Base-by-base conservation (phyloP, 192 early-diverging fungal species). In the Umbelopsis sp. region DNA sequence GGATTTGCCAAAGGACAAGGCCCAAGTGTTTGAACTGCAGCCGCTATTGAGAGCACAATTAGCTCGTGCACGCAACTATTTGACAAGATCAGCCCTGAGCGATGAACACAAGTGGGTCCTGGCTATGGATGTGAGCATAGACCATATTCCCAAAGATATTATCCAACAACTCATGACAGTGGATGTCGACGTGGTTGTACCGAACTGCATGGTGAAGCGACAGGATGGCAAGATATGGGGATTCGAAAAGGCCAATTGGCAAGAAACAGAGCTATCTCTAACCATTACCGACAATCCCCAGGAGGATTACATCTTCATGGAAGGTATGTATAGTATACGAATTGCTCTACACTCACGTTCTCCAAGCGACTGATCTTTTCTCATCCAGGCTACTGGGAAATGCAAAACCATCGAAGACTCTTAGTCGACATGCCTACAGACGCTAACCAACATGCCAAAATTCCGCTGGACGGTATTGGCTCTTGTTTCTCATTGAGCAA, bases 391-490 rank as follows among this genome's bases (percentile, higher is more conserved):
- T 73, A 20, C 8, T 73, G 72, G 72, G 65, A 73, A 56, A 41
- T 53, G 26, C 49, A 66, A n/a, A 73, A 45, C 10, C 72, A 73
- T 54, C 45, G 72, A 32, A 41, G 66, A 16, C 24, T 73, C 2
- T 43, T 73, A 65, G 36, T 73, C 3, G 72, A 73, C 45, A 73
- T 73, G 66, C 41, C 72, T 8, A 65, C n/a, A 0, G 34, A 22
- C 4, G 34, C 50, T 16, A 36, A 51, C 26, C 32, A 10, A 29
- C 49, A 54, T 20, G 29, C 45, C 31, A 71, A 71, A 16, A 45
- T 88, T 16, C 79, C 77, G 26, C 70, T 89, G 8, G 89, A 91
- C 67, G 89, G 88, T 32, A 83, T 91, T 4, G 89, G 89, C 6
- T 83, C 83, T 14, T 86, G 85, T 2, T 88, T 88, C 71, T 81